Conservation (phyloP, 345 rosid species). For the Euphorbia lathyris region DNA sequence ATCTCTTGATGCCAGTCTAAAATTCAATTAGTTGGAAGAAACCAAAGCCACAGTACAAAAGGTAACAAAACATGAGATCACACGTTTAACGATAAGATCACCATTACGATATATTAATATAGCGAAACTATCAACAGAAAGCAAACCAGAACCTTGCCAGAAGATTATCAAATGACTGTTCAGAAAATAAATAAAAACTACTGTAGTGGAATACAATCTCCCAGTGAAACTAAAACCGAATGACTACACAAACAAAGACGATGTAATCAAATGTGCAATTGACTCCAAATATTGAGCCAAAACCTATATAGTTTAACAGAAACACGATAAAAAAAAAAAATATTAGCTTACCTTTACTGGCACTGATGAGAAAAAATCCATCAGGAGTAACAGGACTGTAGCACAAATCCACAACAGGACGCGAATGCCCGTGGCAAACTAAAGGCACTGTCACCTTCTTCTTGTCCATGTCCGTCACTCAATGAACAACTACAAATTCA, state of each 20-base stretch:
- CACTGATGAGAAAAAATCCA: constrained; percentile 82
- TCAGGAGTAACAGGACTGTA: constrained; percentile 80
- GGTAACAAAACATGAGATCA: no score
- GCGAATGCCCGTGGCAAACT: constrained; percentile 86
- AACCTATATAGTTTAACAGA: background rate
- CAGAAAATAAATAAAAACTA: no score
- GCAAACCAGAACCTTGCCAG: no score
- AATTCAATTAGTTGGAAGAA: no score
- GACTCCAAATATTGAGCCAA: background rate
- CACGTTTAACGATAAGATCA: no score
- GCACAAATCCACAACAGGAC: constrained; percentile 75
- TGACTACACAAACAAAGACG: background rate
- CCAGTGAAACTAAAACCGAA: background rate
- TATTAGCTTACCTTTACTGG: constrained; percentile 63
- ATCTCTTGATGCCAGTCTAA: no score
- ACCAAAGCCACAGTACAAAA: no score
- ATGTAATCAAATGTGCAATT: background rate
- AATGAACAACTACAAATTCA: constrained; percentile 5
- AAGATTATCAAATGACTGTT: no score
- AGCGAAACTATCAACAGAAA: no score
- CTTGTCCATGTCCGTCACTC: constrained; percentile 38
- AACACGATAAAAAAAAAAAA: background rate
- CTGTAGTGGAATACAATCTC: constrained; percentile 11
- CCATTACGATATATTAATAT: no score
- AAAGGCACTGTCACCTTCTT: constrained; percentile 56